Base-by-base conservation (phyloP, 1,139 yeast species). In the Hanseniaspora sp. region DNA sequence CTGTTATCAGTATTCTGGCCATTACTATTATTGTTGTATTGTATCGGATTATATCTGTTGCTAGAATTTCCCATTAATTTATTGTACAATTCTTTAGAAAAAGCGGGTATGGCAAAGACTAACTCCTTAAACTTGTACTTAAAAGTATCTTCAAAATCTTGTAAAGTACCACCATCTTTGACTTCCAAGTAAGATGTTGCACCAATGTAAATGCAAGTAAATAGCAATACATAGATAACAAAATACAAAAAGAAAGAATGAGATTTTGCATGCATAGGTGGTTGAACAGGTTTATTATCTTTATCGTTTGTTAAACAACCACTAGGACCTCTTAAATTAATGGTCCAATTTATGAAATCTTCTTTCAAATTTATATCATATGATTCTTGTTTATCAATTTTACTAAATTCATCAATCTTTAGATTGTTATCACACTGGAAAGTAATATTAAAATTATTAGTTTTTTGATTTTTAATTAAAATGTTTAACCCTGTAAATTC, bases 161-260 rank as follows among this genome's bases (percentile, higher is more conserved):
- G 64, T 60, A 74, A 64, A 52, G 70, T 63, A 59, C 78, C 61
- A 63, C 75, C 58, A 64, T 70, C 67, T 38, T 69, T 61, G 61
- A 64, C 39, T 53, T 73, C 86, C 64, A 84, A 76, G 84, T 94
- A 87, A 0, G 95, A 90, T 17, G 86, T 84, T 23, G 84, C 86
- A 56, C 84, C 75, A 41, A 87, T 78, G 65, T 86, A 87, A 54
- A 78, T 78, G 55, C 90, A 79, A 60, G 85, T 74, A 57, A 79
- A 78, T 46, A 88, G 69, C 12, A 86, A 80, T 60, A 82, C 72
- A 62, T 83, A 77, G 61, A 84, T 75, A 61, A 84, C 75, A 7
- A 83, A 68, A 86, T 88, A 83, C 1, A 86, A 79, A 63, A 83
- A 82, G 82, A 86, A 82, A 9, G 67, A 48, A 60, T 60, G 74